Base-by-base conservation (phyloP, 305 asterid genomes). In the Fraxinus floribunda region DNA sequence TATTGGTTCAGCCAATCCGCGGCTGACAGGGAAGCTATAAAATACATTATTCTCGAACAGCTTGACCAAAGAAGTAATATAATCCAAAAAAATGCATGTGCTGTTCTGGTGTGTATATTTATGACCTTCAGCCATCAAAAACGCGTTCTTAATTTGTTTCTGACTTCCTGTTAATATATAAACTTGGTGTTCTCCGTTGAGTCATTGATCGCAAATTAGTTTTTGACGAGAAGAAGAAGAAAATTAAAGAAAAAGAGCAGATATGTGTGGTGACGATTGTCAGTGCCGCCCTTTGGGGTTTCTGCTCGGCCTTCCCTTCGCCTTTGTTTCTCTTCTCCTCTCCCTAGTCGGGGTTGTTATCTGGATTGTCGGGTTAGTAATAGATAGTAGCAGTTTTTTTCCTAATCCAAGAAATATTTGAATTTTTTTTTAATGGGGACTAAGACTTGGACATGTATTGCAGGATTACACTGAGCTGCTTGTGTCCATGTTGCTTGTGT, bases 281-380 rank as follows among this genome's bases (percentile, higher is more conserved):
- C 70, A 83, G 46, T 92, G 97, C 74, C 92, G 89, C n/a, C 97
- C 95, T 2, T 85, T 93, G 39, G 97, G 94, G 7, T 93, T 93
- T 81, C 93, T 93, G 13, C 83, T 93, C 22, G 97, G 97, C 76
- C 95, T 93, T 4, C 97, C 97, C 8, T 93, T 93, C 86, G 97
- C 97, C 80, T 79, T 93, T 35, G 81, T 91, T 80, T 60, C 92
- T 57, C 94, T 91, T 68, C 26, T 93, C 76, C 93, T 93, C 84
- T 93, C 95, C 44, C 78, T 93, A 86, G 78, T 91, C 88, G 97
- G 97, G 77, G 90, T 88, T 70, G 84, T 89, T 70, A 86, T 93
- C 89, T 93, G 95, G 97, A 86, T 93, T 85, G 88, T 93, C 84
- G 98, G 98, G 98, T 93, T 20, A 16, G 77, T 44, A 41, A 46